Evolutionary conservation across 495 filamentous ascomycete species (phyloP).

Genomic region (Aspergillus nanangensis): DNA sequence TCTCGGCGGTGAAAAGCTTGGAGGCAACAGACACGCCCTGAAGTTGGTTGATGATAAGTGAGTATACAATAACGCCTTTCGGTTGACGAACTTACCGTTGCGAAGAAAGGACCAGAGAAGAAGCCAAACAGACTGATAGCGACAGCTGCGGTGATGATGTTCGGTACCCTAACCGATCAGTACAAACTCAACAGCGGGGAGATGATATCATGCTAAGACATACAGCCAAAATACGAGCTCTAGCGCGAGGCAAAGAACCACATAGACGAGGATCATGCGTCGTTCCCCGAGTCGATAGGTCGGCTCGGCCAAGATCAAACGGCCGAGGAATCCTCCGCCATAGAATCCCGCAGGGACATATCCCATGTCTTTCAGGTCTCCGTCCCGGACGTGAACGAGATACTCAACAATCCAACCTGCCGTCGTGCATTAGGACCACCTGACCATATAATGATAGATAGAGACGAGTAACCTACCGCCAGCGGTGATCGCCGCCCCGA

Average conservation of each 20-base stretch:
- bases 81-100: constrained; percentile 15
- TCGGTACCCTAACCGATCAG: constrained; percentile 17
- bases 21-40: constrained; percentile 29
- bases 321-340: constrained; percentile 23
- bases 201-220: background rate
- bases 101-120: constrained; percentile 30
- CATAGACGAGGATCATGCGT: constrained; percentile 26
- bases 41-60: background rate
- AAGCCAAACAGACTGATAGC: constrained; percentile 26
- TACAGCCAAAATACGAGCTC: constrained; percentile 32
- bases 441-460: too few species aligned
- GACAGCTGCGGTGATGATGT: constrained; percentile 30
- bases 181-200: background rate
- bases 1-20: constrained; percentile 23
- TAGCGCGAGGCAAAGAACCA: constrained; percentile 23
- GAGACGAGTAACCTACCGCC: constrained; percentile 23
- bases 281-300: constrained; percentile 27
- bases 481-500: constrained; percentile 24
- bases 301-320: constrained; percentile 23
- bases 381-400: constrained; percentile 24
- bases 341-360: constrained; percentile 27
- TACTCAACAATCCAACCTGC: constrained; percentile 32
- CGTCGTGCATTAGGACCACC: too few species aligned
- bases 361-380: constrained; percentile 26
- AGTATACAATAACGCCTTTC: background rate